Percentiles rank a stretch among this genome's conserved stretches.
These are phyloP conservation scores for Carex myosuroides DNA, from an alignment of 176 grass and related monocot genomes.

Conservation along the genomic window DNA sequence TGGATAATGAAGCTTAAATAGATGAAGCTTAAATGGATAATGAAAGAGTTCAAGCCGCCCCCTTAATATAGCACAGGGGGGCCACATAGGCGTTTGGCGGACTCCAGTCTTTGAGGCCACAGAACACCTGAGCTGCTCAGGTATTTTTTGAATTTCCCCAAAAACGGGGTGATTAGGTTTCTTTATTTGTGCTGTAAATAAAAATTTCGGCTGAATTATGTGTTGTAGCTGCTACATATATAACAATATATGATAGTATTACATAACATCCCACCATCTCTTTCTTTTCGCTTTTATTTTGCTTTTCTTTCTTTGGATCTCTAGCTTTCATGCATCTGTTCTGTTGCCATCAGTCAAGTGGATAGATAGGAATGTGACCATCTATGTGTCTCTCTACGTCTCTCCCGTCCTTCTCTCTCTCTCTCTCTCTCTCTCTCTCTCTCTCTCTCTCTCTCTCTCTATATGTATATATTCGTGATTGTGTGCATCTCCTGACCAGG, in stretches of 20 bases:
- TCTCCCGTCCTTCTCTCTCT: neutral
- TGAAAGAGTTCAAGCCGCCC: too few relatives aligned
- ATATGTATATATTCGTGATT: neutral
- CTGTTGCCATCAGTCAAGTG: conserved; percentile 30
- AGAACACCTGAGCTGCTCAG: too few relatives aligned
- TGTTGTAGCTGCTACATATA: neutral
- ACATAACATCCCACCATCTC: neutral
- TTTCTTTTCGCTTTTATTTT: neutral
- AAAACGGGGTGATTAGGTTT: too few relatives aligned
- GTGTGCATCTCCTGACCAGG: neutral
- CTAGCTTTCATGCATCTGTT: conserved; percentile 16
- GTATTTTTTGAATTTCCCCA: too few relatives aligned
- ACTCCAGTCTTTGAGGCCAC: too few relatives aligned
- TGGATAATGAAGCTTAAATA: too few relatives aligned
- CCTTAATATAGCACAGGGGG: too few relatives aligned
- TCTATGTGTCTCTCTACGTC: conserved; percentile 11
- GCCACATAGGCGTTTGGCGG: too few relatives aligned
- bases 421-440: neutral
- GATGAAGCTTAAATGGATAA: too few relatives aligned
- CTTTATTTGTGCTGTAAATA: too few relatives aligned
- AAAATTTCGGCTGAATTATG: neutral
- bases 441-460: too few relatives aligned
- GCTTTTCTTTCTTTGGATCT: conserved; percentile 14
- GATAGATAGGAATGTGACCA: conserved; percentile 22
- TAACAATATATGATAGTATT: neutral